These are phyloP conservation scores for Cladophialophora immunda DNA, from an alignment of 2,329 filamentous ascomycete species.

Conservation along the genomic window DNA sequence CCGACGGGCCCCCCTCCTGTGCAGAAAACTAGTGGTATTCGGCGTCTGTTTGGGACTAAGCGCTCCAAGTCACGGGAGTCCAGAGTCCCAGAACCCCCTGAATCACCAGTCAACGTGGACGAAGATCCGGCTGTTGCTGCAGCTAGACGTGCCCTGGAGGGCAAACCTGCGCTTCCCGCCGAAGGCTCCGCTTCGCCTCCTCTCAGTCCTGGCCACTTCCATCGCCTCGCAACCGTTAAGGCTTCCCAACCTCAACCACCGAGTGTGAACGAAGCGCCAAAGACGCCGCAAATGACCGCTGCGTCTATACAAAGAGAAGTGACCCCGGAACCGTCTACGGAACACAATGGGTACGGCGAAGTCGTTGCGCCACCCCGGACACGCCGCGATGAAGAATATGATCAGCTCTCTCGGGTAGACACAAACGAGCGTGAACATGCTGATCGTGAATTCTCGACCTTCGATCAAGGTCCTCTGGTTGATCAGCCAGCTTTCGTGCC, in stretches of 20 bases:
- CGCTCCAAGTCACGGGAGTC: constrained; percentile 33
- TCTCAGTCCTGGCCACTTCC: constrained; percentile 38
- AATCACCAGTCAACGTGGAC: constrained; percentile 22
- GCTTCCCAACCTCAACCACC: constrained; percentile 9
- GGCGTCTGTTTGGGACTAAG: constrained; percentile 39
- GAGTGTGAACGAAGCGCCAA: constrained; percentile 13
- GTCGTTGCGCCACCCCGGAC: constrained; percentile 48
- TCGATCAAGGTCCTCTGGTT: constrained; percentile 86
- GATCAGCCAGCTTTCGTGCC: constrained; percentile 88
- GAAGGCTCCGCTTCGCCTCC: constrained; percentile 37
- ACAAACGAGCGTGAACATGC: constrained; percentile 57
- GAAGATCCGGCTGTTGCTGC: constrained; percentile 39
- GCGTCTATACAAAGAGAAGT: constrained; percentile 37
- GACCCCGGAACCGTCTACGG: constrained; percentile 41
- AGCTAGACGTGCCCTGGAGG: constrained; percentile 41
- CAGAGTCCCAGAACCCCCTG: constrained; percentile 23
- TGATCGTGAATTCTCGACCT: constrained; percentile 66
- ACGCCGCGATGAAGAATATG: constrained; percentile 62
- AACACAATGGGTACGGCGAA: constrained; percentile 45
- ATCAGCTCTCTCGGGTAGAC: constrained; percentile 68
- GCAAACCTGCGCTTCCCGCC: constrained; percentile 35
- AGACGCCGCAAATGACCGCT: constrained; percentile 14
- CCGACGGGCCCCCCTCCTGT: constrained; percentile 34
- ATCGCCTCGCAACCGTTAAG: constrained; percentile 28
- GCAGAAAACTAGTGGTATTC: constrained; percentile 37